Evolutionary conservation across 2,329 filamentous ascomycete genomes (phyloP).

Genomic region (Pestalotiopsis sp.): DNA sequence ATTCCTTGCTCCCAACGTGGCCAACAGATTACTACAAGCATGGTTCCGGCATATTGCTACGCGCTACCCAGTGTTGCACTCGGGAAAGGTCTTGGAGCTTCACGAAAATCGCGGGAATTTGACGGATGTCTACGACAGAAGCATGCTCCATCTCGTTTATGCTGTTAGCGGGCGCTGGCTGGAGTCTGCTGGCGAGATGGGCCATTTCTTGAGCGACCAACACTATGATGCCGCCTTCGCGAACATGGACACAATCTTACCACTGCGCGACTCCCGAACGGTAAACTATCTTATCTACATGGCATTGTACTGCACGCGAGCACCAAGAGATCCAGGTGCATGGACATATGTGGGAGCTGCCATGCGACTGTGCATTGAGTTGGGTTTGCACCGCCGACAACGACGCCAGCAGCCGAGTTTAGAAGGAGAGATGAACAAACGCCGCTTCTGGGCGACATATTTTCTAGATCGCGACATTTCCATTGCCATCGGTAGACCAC

Average conservation of each 20-base stretch:
- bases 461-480: constrained; percentile 33
- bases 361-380: constrained; percentile 30
- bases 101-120: constrained; percentile 29
- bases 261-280: constrained; percentile 28
- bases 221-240: constrained; percentile 31
- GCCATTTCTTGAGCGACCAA: constrained; percentile 33
- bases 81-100: constrained; percentile 25
- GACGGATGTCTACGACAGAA: constrained; percentile 27
- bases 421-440: constrained; percentile 31
- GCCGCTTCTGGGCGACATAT: constrained; percentile 33
- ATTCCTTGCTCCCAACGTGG: constrained; percentile 27
- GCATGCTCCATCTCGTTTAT: constrained; percentile 31
- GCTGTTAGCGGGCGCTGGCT: constrained; percentile 33
- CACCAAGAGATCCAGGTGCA: constrained; percentile 30
- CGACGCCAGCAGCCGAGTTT: constrained; percentile 25
- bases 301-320: constrained; percentile 33
- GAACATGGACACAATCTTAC: constrained; percentile 28
- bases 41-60: constrained; percentile 33
- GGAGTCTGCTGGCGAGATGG: constrained; percentile 32
- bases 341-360: constrained; percentile 33
- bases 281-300: constrained; percentile 32
- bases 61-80: constrained; percentile 30
- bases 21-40: constrained; percentile 27
- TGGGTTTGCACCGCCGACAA: constrained; percentile 30
- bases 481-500: constrained; percentile 30